These are phyloP conservation scores for Pseudogymnoascus sp. DNA, from an alignment of 2,329 filamentous ascomycete species.

Conservation along the genomic window DNA sequence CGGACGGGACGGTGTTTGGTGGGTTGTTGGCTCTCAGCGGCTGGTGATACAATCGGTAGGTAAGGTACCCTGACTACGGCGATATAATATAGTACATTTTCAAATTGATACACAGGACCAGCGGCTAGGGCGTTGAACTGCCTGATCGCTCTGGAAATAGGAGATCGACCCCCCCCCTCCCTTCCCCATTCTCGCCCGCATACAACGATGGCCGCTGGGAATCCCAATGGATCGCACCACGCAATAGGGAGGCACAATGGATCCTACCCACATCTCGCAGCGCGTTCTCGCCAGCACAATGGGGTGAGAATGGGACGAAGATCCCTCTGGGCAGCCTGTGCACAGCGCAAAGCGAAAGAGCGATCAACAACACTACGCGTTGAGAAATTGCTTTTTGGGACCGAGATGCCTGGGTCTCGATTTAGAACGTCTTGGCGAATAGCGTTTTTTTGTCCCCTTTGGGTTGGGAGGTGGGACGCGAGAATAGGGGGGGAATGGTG, in stretches of 20 bases:
- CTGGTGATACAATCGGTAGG: not conserved
- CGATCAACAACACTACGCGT: not conserved
- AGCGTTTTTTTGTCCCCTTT: not conserved
- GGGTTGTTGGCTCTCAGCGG: not conserved
- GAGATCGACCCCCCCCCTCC: not conserved
- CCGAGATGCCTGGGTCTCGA: not conserved
- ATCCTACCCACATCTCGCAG: not conserved
- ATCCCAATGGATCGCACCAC: not conserved
- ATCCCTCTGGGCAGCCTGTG: not conserved
- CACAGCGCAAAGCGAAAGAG: not conserved
- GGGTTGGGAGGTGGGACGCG: not conserved
- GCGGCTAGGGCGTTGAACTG: not conserved
- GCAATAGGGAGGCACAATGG: not conserved
- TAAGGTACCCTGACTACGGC: not conserved
- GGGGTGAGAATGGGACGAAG: not conserved
- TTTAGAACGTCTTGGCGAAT: not conserved
- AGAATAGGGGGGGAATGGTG: not conserved
- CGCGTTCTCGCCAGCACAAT: not conserved
- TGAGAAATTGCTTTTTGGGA: conserved; percentile 4
- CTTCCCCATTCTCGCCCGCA: not conserved
- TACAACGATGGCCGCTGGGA: not conserved
- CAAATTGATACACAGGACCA: not conserved
- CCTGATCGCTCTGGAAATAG: not conserved
- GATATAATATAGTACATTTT: not conserved
- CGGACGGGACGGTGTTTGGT: not conserved